Percentiles rank a stretch among this genome's conserved stretches.
phyloP scores from a whole-genome alignment of 2,329 filamentous ascomycete species.

The Truncatella angustata region DNA sequence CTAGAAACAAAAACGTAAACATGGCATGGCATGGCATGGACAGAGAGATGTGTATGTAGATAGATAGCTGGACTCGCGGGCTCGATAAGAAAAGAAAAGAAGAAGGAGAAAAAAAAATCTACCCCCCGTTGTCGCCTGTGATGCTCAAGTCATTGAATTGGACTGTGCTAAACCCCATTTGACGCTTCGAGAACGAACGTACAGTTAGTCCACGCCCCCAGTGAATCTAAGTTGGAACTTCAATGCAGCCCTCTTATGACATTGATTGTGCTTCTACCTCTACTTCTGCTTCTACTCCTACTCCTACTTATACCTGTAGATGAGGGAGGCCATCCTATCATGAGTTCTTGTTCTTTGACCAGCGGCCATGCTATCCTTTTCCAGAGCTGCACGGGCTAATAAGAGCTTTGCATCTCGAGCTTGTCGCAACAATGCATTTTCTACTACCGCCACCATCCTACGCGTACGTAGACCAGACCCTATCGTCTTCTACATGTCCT shows the following conservation, averaged over 20 bases:
- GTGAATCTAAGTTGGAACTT: too few species aligned
- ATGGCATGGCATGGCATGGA: too few species aligned
- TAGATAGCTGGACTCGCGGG: too few species aligned
- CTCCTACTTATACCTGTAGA: neutral
- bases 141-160: conserved; percentile 4
- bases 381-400: conserved; percentile 22
- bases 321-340: conserved; percentile 15
- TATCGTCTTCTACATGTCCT: too few species aligned
- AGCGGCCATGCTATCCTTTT: conserved; percentile 26
- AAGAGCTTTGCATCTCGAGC: conserved; percentile 17
- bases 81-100: neutral
- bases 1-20: too few species aligned
- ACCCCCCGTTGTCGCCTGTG: neutral
- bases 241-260: too few species aligned
- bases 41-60: too few species aligned
- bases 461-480: neutral
- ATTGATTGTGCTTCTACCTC: neutral
- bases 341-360: conserved; percentile 17
- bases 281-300: too few species aligned
- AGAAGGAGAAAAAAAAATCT: neutral
- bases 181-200: neutral
- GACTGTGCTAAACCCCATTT: neutral
- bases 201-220: neutral
- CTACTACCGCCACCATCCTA: conserved; percentile 15
- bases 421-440: conserved; percentile 22